Conservation (phyloP, 2,329 filamentous ascomycete genomes). For the Aureobasidium sp. region DNA sequence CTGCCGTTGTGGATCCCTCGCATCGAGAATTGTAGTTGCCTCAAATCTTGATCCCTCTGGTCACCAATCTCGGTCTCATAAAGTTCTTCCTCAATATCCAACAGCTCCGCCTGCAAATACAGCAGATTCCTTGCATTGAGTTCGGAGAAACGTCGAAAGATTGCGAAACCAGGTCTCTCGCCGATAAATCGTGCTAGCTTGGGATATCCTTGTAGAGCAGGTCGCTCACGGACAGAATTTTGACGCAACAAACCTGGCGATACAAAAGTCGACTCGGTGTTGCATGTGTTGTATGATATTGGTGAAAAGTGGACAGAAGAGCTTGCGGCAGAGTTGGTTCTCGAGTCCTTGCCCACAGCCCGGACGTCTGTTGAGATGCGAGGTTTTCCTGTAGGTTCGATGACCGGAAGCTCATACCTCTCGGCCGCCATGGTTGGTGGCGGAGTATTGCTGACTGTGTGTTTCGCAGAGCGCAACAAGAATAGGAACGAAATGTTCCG, state of each 20-base stretch:
- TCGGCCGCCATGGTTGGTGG: background rate
- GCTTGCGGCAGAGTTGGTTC: background rate
- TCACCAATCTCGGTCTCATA: conserved; percentile 16
- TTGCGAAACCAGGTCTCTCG: conserved; percentile 16
- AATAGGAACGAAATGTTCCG: background rate
- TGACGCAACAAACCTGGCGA: conserved; percentile 13
- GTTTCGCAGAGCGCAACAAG: background rate
- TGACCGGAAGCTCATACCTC: conserved; percentile 3
- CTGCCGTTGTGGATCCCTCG: background rate
- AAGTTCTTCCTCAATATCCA: conserved; percentile 19
- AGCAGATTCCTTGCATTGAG: conserved; percentile 21
- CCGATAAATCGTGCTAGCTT: conserved; percentile 18
- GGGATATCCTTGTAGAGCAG: conserved; percentile 18
- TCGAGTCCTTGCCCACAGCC: background rate
- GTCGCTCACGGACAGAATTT: conserved; percentile 12
- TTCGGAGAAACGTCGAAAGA: conserved; percentile 19
- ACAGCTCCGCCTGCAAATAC: conserved; percentile 22
- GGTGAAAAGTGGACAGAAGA: conserved; percentile 7
- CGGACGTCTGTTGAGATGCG: background rate
- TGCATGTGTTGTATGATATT: background rate
- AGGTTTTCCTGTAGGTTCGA: background rate
- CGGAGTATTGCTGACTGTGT: background rate
- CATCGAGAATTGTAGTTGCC: conserved; percentile 17
- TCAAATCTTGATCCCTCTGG: conserved; percentile 13
- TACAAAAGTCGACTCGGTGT: conserved; percentile 10